Conservation (phyloP, 164 flowering plant genomes). For the Buxus sempervirens region DNA sequence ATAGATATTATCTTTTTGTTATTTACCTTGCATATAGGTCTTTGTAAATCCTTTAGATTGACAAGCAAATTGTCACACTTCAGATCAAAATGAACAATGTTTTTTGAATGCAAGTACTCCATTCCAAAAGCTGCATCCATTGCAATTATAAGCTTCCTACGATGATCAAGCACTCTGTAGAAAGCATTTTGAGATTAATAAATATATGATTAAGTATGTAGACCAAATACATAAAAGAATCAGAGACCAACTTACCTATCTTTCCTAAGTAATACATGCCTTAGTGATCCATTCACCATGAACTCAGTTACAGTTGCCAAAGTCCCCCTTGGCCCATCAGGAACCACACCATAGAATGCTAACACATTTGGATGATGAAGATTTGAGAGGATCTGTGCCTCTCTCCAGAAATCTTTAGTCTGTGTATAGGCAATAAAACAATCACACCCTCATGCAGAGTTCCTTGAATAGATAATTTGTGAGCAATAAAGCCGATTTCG, state of each 20-base stretch:
- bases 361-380: constrained; percentile 94
- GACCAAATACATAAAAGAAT: not conserved
- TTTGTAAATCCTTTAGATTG: constrained; percentile 72
- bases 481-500: not conserved
- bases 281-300: constrained; percentile 80
- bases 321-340: constrained; percentile 80
- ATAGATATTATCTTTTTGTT: not conserved
- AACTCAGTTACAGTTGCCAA: constrained; percentile 83
- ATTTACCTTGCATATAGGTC: constrained; percentile 88
- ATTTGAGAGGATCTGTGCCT: constrained; percentile 69
- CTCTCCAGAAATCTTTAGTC: constrained; percentile 88
- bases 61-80: constrained; percentile 91
- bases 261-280: constrained; percentile 59
- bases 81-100: constrained; percentile 84
- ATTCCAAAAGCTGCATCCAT: constrained; percentile 95
- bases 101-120: constrained; percentile 84
- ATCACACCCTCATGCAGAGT: not conserved
- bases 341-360: constrained; percentile 85
- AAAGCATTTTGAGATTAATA: constrained; percentile 13
- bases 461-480: not conserved
- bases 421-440: constrained; percentile 24
- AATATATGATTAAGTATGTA: constrained; percentile 2
- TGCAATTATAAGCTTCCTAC: constrained; percentile 68
- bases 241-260: constrained; percentile 41
- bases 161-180: constrained; percentile 70